phyloP scores from a whole-genome alignment of 257 asterid genomes.

The Solanum tarijense region DNA sequence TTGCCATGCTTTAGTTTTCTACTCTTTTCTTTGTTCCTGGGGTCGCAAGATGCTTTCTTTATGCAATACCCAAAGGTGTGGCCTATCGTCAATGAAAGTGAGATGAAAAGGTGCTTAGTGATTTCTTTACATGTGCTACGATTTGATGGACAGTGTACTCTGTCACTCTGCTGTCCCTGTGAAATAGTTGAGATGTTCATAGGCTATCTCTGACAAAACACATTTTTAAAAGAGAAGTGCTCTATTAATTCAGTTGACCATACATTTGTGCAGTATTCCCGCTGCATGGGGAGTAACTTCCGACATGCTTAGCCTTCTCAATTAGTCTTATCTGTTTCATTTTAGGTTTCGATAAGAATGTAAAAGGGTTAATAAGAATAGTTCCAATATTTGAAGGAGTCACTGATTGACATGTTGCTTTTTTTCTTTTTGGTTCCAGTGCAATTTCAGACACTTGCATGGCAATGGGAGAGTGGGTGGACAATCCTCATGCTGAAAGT shows the following conservation, averaged over 20 bases:
- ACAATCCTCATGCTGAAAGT: constrained; percentile 92
- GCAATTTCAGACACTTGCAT: constrained; percentile 74
- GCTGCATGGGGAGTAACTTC: too few species aligned
- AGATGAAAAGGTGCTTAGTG: not conserved
- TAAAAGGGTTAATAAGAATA: not conserved
- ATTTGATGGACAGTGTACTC: not conserved
- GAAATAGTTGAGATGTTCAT: not conserved
- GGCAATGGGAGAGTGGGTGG: constrained; percentile 99
- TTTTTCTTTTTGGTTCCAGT: constrained; percentile 22
- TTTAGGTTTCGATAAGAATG: not conserved
- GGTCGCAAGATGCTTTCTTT: not conserved
- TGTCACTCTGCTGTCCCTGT: not conserved
- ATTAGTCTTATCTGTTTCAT: too few species aligned
- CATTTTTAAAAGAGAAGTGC: not conserved
- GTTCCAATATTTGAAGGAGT: not conserved
- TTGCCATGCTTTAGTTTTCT: not conserved
- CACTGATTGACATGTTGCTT: not conserved
- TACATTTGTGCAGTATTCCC: not conserved
- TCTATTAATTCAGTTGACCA: not conserved
- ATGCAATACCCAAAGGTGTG: too few species aligned
- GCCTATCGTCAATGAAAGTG: not conserved
- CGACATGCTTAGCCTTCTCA: too few species aligned
- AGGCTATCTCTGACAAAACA: not conserved
- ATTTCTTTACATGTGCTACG: not conserved
- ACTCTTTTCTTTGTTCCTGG: not conserved